Evolutionary conservation across 768 basidiomycete species (phyloP).

Genomic region (Suillus luteus): DNA sequence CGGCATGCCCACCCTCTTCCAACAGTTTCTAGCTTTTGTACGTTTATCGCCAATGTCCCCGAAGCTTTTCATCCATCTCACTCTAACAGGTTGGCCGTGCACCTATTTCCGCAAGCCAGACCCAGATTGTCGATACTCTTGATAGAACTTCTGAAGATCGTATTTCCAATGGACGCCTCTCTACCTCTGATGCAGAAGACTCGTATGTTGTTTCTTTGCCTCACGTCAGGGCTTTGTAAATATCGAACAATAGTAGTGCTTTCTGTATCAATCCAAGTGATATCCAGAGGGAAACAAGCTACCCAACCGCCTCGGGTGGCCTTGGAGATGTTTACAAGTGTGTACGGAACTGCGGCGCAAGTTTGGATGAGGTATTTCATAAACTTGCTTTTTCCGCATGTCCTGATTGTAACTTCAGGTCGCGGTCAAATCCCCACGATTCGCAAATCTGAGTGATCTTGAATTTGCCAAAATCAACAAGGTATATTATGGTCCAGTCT

Average conservation of each 20-base stretch:
- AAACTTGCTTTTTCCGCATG: neutral
- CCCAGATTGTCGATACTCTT: neutral
- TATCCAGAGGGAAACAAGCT: neutral
- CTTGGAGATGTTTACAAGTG: slow-evolving; percentile 48
- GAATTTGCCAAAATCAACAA: neutral
- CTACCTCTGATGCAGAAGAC: neutral
- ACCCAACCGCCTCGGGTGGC: slow-evolving; percentile 30
- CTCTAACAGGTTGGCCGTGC: neutral
- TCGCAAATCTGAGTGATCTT: neutral
- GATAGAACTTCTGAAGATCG: neutral
- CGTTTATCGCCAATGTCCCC: neutral
- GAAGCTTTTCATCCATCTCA: neutral
- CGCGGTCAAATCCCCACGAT: slow-evolving; percentile 13
- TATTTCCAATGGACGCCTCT: neutral
- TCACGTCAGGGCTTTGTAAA: neutral
- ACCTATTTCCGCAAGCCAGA: neutral
- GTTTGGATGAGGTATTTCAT: slow-evolving; percentile 1
- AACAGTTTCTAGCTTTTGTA: neutral
- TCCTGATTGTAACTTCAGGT: slow-evolving; percentile 6
- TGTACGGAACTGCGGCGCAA: neutral
- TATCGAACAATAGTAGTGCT: neutral
- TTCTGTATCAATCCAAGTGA: neutral
- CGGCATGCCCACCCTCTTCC: neutral
- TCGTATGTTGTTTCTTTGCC: neutral
- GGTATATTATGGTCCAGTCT: neutral